Percentiles rank a stretch among this genome's conserved stretches.
These are phyloP conservation scores for Penicillium cataractarum DNA, from an alignment of 495 filamentous ascomycete genomes.

Conservation along the genomic window DNA sequence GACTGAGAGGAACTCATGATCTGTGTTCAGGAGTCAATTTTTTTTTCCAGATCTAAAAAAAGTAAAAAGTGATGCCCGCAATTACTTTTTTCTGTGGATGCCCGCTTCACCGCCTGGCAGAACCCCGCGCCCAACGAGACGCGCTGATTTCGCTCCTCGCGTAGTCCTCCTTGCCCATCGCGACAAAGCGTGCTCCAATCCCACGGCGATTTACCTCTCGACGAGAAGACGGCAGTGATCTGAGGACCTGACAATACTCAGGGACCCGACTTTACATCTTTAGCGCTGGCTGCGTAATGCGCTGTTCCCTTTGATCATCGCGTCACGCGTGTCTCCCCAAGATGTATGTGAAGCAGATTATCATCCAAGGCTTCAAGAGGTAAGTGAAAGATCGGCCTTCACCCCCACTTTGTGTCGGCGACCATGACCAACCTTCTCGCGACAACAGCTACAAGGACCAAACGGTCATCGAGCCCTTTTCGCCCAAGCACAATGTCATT, in stretches of 20 bases:
- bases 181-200: slow-evolving; percentile 14
- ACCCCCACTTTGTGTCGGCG: neutral
- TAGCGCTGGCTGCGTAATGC: slow-evolving; percentile 44
- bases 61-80: slow-evolving; percentile 6
- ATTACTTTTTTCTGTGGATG: slow-evolving; percentile 42
- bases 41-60: slow-evolving; percentile 8
- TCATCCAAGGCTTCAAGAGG: slow-evolving; percentile 99
- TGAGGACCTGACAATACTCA: slow-evolving; percentile 4
- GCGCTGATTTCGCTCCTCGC: slow-evolving; percentile 30
- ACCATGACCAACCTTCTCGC: slow-evolving; percentile 2
- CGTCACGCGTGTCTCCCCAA: slow-evolving; percentile 46
- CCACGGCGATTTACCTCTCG: slow-evolving; percentile 5
- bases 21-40: slow-evolving; percentile 12
- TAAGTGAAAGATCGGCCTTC: slow-evolving; percentile 39
- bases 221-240: neutral
- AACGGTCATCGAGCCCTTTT: slow-evolving; percentile 97
- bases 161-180: slow-evolving; percentile 22
- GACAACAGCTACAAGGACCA: slow-evolving; percentile 91
- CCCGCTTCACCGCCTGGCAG: slow-evolving; percentile 43
- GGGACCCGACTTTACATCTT: slow-evolving; percentile 13
- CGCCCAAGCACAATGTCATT: slow-evolving; percentile 96
- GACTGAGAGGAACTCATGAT: slow-evolving; percentile 35
- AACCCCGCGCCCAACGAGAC: slow-evolving; percentile 48
- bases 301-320: slow-evolving; percentile 34
- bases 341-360: slow-evolving; percentile 99